Conservation (phyloP, 129 eudicot genomes). For the Deinandra increscens region DNA sequence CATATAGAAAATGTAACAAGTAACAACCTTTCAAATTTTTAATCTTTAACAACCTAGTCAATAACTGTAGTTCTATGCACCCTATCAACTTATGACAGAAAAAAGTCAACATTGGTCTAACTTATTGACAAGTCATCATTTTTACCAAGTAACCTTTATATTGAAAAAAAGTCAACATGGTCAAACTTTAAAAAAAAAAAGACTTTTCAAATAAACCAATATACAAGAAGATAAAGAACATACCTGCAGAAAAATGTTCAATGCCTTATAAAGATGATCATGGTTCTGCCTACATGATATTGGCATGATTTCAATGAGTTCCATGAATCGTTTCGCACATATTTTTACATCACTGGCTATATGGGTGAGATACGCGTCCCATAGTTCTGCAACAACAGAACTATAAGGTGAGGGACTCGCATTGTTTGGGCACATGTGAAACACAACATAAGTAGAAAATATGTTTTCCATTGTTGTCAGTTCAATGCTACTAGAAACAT, state of each 20-base stretch:
- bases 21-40: no score
- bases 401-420: constrained; percentile 35
- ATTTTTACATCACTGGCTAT: constrained; percentile 58
- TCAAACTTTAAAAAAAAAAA: no score
- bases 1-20: no score
- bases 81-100: background rate
- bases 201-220: background rate
- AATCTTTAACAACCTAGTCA: no score
- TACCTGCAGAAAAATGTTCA: constrained; percentile 64
- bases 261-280: constrained; percentile 76
- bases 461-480: constrained; percentile 55
- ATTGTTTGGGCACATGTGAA: constrained; percentile 36
- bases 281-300: constrained; percentile 62
- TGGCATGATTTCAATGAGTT: constrained; percentile 71
- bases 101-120: background rate
- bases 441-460: constrained; percentile 53
- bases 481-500: constrained; percentile 45
- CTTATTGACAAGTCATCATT: background rate
- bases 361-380: constrained; percentile 67
- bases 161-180: no score
- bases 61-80: background rate
- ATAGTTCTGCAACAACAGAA: constrained; percentile 64
- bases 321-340: constrained; percentile 51
- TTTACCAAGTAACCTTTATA: background rate
- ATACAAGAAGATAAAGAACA: constrained; percentile 9